Conservation (phyloP, 305 asterid genomes). For the Plantago rigida region DNA sequence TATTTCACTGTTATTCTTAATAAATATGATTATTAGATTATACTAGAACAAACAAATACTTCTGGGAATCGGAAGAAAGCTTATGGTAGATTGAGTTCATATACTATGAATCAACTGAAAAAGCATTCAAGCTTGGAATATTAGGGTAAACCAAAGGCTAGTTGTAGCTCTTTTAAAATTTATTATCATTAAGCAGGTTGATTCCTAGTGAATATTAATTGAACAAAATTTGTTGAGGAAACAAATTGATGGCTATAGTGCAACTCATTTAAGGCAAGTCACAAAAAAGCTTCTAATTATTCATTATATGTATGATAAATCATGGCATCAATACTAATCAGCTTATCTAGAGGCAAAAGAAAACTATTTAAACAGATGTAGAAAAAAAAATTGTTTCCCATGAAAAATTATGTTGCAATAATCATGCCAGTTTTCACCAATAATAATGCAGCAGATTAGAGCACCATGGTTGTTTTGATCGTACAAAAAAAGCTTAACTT, state of each 20-base stretch:
- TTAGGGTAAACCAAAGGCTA: neutral
- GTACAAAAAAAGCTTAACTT: constrained; percentile 5
- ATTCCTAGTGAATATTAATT: neutral
- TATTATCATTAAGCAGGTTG: constrained; percentile 4
- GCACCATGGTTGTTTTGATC: neutral
- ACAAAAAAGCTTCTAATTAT: neutral
- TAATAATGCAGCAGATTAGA: neutral
- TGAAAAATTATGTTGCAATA: neutral
- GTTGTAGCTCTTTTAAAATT: neutral
- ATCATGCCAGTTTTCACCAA: neutral
- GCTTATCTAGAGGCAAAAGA: neutral
- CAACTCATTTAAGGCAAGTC: no score
- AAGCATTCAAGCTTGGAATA: neutral
- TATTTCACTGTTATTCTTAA: no score
- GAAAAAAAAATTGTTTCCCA: no score
- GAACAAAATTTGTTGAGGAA: neutral
- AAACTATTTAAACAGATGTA: neutral
- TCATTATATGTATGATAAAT: neutral
- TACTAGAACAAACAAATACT: constrained; percentile 5
- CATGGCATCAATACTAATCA: constrained; percentile 8
- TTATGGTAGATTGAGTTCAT: constrained; percentile 2
- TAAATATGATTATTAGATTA: no score
- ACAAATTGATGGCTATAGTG: neutral
- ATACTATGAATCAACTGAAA: neutral
- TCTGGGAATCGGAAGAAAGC: neutral